Evolutionary conservation across 805 yeast species (phyloP), one percentile per base, ranked within the genome.

Genomic region (Teunomyces atbi): DNA sequence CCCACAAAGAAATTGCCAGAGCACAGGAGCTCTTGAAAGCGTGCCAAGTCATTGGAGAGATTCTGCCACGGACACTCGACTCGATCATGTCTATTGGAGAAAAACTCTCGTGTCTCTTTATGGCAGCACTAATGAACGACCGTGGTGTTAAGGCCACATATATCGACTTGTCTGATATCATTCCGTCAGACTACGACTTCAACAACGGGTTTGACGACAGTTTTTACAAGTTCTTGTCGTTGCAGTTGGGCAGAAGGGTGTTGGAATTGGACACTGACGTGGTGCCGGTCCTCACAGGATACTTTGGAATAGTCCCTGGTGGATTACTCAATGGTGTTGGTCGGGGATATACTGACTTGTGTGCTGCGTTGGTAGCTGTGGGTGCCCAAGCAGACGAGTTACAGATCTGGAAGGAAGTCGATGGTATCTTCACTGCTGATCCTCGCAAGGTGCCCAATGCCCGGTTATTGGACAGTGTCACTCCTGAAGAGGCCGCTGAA

Each of bases 401-500:
- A 51, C 99, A 94, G 71, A 89, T 94, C 42, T 94, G 99, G 99
- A 94, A 94, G 60, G 99, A 94, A 72, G 99, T 94, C 44, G 99
- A 94, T 64, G 99, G 99, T 58, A 94, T 94, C 33, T 94, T 94
- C 73, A 91, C 98, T 0, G 99, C 99, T 2, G 99, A 94, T 64
- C 99, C 99, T 34, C 77, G 99, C 50, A 94, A 94, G 59, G 98
- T 94, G 23, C 85, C 90, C 30, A 82, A 81, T 46, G 99, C 99
- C 3, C 77, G 96, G 56, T 73, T 92, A 43, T 74, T 94, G 53
- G 80, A 82, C 47, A 81, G 89, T 44, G 97, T 94, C 52, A 94
- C 98, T 0, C 99, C 99, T 3, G 98, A 94, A 62, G 99, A 94
- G 71, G 99, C 99, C 4, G 94, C 98, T 0, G 99, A 94, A 71